A percentile compares a stretch with the other conserved stretches of the same genome.
Conservation (phyloP, 2,329 filamentous ascomycete species). For the Paraphaeosphaeria minitans region DNA sequence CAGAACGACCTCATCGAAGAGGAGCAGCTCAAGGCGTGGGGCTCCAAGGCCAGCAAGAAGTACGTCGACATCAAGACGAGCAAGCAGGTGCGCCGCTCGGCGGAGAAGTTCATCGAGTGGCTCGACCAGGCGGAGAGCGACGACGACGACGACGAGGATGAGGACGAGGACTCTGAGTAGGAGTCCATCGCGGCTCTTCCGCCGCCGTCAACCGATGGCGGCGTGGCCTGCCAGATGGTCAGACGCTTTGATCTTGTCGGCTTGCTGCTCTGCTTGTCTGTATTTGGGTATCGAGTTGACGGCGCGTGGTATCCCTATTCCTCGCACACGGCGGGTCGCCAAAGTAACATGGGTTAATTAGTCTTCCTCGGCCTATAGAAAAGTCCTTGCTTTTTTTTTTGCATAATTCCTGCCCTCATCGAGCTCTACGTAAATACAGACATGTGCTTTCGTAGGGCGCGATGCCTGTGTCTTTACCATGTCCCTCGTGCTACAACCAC, state of each 20-base stretch:
- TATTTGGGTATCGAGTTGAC: conserved; percentile 19
- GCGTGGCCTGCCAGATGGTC: not conserved
- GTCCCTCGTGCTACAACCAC: too few relatives aligned
- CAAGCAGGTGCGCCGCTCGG: conserved; percentile 94
- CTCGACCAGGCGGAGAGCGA: conserved; percentile 82
- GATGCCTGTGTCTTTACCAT: too few relatives aligned
- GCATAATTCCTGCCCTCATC: conserved; percentile 10
- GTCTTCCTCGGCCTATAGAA: conserved; percentile 1
- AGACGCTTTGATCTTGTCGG: not conserved
- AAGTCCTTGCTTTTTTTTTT: not conserved
- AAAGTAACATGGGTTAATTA: not conserved
- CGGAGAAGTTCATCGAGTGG: conserved; percentile 93
- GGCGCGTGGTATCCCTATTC: conserved; percentile 30
- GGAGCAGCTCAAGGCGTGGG: conserved; percentile 89
- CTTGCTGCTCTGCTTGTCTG: conserved; percentile 3
- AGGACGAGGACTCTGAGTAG: conserved; percentile 40
- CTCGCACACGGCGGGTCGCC: conserved; percentile 5
- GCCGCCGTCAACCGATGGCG: not conserved
- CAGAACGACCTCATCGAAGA: conserved; percentile 87
- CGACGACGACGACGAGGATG: conserved; percentile 32
- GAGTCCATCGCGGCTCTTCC: not conserved
- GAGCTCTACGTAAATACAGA: not conserved
- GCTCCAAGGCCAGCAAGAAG: conserved; percentile 95
- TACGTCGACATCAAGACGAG: conserved; percentile 88
- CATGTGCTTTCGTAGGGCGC: too few relatives aligned